phyloP scores from a whole-genome alignment of 805 yeast species.

The Candida boleticola region DNA sequence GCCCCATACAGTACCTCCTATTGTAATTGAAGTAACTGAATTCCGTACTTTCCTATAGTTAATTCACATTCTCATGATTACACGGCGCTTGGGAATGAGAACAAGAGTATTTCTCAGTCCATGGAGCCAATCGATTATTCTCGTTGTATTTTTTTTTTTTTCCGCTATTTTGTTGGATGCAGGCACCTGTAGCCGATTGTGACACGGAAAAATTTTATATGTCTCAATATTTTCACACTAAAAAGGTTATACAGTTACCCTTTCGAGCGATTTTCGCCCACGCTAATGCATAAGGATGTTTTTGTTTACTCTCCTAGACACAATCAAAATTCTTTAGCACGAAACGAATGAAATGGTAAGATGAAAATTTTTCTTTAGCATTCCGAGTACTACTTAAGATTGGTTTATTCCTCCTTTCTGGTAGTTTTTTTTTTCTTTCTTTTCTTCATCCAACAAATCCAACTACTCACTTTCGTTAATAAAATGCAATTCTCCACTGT shows the following conservation, averaged over 20 bases:
- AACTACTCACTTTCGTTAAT: conserved; percentile 36
- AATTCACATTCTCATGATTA: background rate
- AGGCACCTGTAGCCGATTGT: background rate
- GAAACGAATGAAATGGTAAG: too few relatives aligned
- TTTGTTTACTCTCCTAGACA: background rate
- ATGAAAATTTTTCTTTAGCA: too few relatives aligned
- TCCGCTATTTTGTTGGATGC: background rate
- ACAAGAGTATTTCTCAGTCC: background rate
- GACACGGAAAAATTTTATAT: too few relatives aligned
- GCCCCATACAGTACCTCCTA: too few relatives aligned
- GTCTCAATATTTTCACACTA: too few relatives aligned
- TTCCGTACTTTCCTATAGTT: too few relatives aligned
- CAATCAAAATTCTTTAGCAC: background rate
- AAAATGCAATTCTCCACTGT: conserved; percentile 43
- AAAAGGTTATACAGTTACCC: conserved; percentile 1
- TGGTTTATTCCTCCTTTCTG: too few relatives aligned
- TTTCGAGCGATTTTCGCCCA: background rate
- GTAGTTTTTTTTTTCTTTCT: conserved; percentile 14
- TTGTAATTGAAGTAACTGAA: too few relatives aligned
- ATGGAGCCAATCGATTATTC: too few relatives aligned
- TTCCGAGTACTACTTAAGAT: conserved; percentile 4
- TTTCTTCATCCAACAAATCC: conserved; percentile 21
- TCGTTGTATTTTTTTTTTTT: too few relatives aligned
- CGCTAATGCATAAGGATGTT: background rate
- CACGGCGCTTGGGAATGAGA: background rate